Evolutionary conservation across 2,329 filamentous ascomycete species (phyloP).

Genomic region (Aspergillus pseudoterreus): DNA sequence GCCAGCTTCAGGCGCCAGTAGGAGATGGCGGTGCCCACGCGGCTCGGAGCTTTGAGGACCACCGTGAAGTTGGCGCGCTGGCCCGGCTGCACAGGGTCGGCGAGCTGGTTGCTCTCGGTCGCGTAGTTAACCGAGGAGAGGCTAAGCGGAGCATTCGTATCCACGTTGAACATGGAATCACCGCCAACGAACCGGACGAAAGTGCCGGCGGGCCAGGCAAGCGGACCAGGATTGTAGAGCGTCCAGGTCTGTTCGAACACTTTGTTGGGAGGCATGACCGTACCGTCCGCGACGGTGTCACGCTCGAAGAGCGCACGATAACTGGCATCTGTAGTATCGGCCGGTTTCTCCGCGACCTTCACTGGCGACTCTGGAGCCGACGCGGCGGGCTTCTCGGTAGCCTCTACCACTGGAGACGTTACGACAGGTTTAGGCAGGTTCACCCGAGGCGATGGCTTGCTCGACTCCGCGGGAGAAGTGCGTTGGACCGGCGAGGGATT

Average conservation of each 20-base stretch:
- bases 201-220: conserved; percentile 82
- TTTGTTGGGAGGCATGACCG: conserved; percentile 63
- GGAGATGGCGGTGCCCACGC: conserved; percentile 77
- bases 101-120: conserved; percentile 76
- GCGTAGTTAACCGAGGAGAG: conserved; percentile 72
- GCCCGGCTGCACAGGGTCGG: conserved; percentile 65
- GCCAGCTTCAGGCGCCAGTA: conserved; percentile 92
- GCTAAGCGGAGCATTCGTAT: conserved; percentile 74
- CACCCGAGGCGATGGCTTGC: not conserved
- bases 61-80: conserved; percentile 79
- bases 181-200: conserved; percentile 88
- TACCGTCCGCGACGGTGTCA: conserved; percentile 77
- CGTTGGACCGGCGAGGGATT: conserved; percentile 46
- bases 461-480: conserved; percentile 39
- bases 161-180: conserved; percentile 92
- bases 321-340: conserved; percentile 28
- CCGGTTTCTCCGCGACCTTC: conserved; percentile 19
- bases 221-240: conserved; percentile 75
- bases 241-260: conserved; percentile 90
- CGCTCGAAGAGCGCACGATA: conserved; percentile 66
- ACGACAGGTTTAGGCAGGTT: conserved; percentile 1
- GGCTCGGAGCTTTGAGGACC: conserved; percentile 73
- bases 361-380: conserved; percentile 29
- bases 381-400: conserved; percentile 37
- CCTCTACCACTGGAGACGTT: conserved; percentile 4